Evolutionary conservation across 257 asterid genomes (phyloP).

Genomic region (Primulina tabacum): DNA sequence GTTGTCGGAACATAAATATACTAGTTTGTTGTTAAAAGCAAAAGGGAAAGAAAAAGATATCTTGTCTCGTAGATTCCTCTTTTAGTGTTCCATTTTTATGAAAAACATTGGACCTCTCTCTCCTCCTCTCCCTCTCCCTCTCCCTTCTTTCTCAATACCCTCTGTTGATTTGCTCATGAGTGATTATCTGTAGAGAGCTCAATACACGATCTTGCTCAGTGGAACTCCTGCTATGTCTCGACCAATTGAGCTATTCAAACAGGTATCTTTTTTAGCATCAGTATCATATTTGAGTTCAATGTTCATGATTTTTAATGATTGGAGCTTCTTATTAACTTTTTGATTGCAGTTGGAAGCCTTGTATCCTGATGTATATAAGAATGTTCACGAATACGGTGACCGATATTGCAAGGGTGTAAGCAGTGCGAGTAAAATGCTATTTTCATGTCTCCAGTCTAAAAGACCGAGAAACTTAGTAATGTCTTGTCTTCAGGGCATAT

Average conservation of each 20-base stretch:
- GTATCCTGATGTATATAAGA: conserved; percentile 79
- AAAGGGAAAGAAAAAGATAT: neutral
- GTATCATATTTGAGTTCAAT: conserved; percentile 1
- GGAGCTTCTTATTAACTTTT: conserved; percentile 20
- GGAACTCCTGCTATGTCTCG: conserved; percentile 98
- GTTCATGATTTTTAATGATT: conserved; percentile 25
- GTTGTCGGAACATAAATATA: neutral
- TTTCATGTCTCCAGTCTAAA: conserved; percentile 17
- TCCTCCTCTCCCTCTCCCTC: neutral
- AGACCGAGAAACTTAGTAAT: conserved; percentile 13
- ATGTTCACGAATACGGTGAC: conserved; percentile 79
- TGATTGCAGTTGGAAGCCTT: conserved; percentile 79
- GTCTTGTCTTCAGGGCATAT: conserved; percentile 53
- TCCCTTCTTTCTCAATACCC: conserved; percentile 17
- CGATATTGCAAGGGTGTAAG: conserved; percentile 99
- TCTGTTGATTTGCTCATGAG: conserved; percentile 27
- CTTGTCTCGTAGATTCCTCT: neutral
- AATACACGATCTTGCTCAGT: conserved; percentile 73
- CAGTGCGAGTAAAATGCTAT: conserved; percentile 22
- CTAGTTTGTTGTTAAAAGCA: neutral
- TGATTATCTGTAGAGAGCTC: conserved; percentile 67
- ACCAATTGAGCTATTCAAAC: conserved; percentile 88
- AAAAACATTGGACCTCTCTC: conserved; percentile 4
- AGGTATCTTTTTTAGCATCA: conserved; percentile 41
- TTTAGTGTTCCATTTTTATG: conserved; percentile 10